Base-by-base conservation (phyloP, 148 eudicot species). In the Dianthus caryophyllus region DNA sequence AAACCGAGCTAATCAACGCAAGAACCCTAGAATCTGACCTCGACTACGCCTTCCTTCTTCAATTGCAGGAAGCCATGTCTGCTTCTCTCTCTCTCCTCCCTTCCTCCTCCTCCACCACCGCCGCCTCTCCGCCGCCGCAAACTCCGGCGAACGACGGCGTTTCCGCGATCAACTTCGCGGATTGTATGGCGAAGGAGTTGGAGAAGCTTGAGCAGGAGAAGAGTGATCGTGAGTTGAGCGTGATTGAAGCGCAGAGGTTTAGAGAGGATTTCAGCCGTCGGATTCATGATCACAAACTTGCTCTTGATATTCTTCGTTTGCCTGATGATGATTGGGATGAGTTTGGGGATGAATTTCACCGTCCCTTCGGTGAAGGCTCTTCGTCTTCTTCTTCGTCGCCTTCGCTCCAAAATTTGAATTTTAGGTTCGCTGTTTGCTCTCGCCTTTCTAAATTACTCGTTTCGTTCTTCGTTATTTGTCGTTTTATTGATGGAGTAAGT, bases 51-150 rank as follows among this genome's bases (percentile, higher is more conserved):
- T 85, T 60, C 71, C 69, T 59, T 18, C 81, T 88, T 61, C 96
- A 88, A 68, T 73, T 85, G 69, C 72, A 84, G 41, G 96, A 88
- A 73, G 90, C 90, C 73, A 62, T 88, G 53, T 52, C 72, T 26
- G 86, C 88, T 26, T 85, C 88, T 13, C 77, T 78, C 78, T 38
- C 84, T 31, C 69, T 65, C 58, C 73, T 54, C n/a, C 59, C 17
- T 22, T 51, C 27, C 57, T 1, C 50, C 54, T 2, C 36, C 44
- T 6, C 47, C 7, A 17, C 70, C 71, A 10, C 43, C 49, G 5
- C 31, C 3, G 7, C 13, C 60, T 63, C 3, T n/a, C n/a, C n/a
- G n/a, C n/a, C n/a, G n/a, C n/a, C n/a, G n/a, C n/a, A n/a, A n/a
- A n/a, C n/a, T n/a, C n/a, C 36, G 31, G 25, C 20, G 25, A 71